Evolutionary conservation across 106 monocot species (phyloP).

Genomic region (Narthecium ossifragum): DNA sequence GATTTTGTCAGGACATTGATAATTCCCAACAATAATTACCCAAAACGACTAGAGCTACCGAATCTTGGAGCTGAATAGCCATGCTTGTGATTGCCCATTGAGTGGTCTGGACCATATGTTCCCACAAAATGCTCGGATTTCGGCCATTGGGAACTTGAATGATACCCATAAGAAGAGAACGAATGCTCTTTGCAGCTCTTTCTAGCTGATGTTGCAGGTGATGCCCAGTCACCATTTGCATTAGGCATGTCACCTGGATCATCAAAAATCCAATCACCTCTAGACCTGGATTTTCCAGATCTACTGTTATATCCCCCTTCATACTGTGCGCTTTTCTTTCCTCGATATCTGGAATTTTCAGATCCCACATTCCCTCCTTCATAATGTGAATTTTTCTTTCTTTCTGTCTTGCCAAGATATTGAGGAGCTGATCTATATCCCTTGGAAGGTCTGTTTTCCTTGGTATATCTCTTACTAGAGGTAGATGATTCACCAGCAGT

Average conservation of each 20-base stretch:
- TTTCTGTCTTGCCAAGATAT: slow-evolving; percentile 24
- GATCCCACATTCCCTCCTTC: slow-evolving; percentile 20
- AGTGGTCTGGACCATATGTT: no score
- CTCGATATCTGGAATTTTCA: slow-evolving; percentile 34
- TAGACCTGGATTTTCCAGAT: slow-evolving; percentile 29
- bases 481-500: slow-evolving; percentile 15
- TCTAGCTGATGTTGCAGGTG: slow-evolving; percentile 14
- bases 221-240: slow-evolving; percentile 24
- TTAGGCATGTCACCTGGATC: slow-evolving; percentile 24
- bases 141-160: slow-evolving; percentile 24
- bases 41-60: slow-evolving; percentile 6
- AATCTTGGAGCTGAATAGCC: slow-evolving; percentile 17
- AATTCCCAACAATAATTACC: background rate
- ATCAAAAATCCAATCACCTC: slow-evolving; percentile 50
- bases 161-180: slow-evolving; percentile 2
- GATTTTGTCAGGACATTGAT: background rate
- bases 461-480: slow-evolving; percentile 14
- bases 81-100: background rate
- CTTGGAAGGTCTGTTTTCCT: slow-evolving; percentile 14
- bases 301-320: slow-evolving; percentile 20
- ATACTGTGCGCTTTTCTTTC: slow-evolving; percentile 16
- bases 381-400: slow-evolving; percentile 15
- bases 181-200: slow-evolving; percentile 11
- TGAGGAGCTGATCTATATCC: slow-evolving; percentile 39
- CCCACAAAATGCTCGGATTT: slow-evolving; percentile 17